Evolutionary conservation across 768 basidiomycete species (phyloP).

Genomic region (Pisolithus orientalis): DNA sequence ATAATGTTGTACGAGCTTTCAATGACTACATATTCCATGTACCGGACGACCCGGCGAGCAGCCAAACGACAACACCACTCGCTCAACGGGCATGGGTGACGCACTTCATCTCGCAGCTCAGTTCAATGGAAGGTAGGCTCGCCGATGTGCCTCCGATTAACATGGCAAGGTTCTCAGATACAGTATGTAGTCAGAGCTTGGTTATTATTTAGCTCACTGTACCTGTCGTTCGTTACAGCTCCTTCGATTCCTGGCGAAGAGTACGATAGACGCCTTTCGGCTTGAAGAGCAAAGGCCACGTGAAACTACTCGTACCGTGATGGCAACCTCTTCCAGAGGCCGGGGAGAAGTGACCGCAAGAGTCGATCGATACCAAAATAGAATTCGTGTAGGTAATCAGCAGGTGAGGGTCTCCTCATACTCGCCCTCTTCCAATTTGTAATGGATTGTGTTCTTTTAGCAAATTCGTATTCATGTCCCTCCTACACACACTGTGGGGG

Average conservation of each 20-base stretch:
- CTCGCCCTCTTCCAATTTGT: background rate
- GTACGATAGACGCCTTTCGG: slow-evolving; percentile 17
- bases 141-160: slow-evolving; percentile 18
- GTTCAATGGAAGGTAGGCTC: slow-evolving; percentile 16
- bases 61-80: slow-evolving; percentile 12
- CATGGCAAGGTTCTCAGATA: slow-evolving; percentile 19
- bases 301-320: slow-evolving; percentile 16
- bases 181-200: slow-evolving; percentile 6
- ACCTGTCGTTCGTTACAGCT: slow-evolving; percentile 10
- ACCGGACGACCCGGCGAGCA: background rate
- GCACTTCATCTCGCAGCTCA: slow-evolving; percentile 23
- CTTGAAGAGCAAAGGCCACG: slow-evolving; percentile 22
- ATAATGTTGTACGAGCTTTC: slow-evolving; percentile 15
- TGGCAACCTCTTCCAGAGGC: slow-evolving; percentile 6
- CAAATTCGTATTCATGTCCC: slow-evolving; percentile 18
- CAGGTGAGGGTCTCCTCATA: slow-evolving; percentile 28
- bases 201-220: background rate
- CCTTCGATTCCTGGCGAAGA: slow-evolving; percentile 23
- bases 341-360: slow-evolving; percentile 9
- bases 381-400: slow-evolving; percentile 24
- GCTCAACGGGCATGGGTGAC: slow-evolving; percentile 27
- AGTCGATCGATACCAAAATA: slow-evolving; percentile 25
- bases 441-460: slow-evolving; percentile 5
- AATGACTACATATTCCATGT: slow-evolving; percentile 2
- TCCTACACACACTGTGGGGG: slow-evolving; percentile 11